Conservation (phyloP, 768 basidiomycete genomes). For the Sarcomyxa edulis region DNA sequence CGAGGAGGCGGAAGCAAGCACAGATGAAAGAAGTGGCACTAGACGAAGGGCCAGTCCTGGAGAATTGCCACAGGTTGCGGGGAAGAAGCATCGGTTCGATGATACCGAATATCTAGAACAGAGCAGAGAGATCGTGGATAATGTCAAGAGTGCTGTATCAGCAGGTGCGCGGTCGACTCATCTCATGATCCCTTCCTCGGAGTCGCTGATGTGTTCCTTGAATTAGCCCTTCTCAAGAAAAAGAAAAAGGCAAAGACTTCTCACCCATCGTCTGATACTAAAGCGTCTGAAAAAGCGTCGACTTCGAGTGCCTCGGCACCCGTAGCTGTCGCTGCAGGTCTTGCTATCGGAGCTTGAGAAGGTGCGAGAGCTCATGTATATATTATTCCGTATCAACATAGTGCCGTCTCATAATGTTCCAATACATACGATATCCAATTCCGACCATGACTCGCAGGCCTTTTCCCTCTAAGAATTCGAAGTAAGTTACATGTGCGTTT, state of each 20-base stretch:
- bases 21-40: slow-evolving; percentile 22
- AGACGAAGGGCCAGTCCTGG: slow-evolving; percentile 35
- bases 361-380: slow-evolving; percentile 1
- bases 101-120: slow-evolving; percentile 92
- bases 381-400: too few species aligned
- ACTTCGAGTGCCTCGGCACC: background rate
- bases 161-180: slow-evolving; percentile 49
- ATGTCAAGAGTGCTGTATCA: slow-evolving; percentile 86
- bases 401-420: too few species aligned
- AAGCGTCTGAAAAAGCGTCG: slow-evolving; percentile 7
- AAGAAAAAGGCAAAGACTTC: slow-evolving; percentile 62
- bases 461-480: too few species aligned
- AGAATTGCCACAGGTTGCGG: too few species aligned
- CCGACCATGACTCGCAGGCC: too few species aligned
- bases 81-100: slow-evolving; percentile 86
- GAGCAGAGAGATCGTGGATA: slow-evolving; percentile 85
- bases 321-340: slow-evolving; percentile 7
- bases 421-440: too few species aligned
- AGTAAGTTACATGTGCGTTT: too few species aligned
- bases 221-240: slow-evolving; percentile 64
- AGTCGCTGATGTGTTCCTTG: slow-evolving; percentile 15
- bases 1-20: slow-evolving; percentile 26
- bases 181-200: slow-evolving; percentile 9
- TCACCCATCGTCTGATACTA: slow-evolving; percentile 19
- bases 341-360: slow-evolving; percentile 6